Conservation (phyloP, 371 early-diverging fungal species). For the Apophysomyces trapeziformis region DNA sequence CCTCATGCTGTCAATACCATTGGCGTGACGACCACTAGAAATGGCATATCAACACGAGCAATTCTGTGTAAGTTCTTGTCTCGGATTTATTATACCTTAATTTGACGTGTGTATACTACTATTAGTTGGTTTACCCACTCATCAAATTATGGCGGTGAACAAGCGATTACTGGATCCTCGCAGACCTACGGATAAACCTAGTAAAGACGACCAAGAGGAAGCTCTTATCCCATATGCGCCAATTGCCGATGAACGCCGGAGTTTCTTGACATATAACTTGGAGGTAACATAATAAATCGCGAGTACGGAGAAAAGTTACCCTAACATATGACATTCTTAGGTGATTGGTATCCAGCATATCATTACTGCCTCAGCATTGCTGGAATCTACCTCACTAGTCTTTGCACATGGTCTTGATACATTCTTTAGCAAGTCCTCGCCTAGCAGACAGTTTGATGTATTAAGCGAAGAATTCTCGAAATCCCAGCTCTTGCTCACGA, state of each 20-base stretch:
- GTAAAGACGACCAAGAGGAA: constrained; percentile 81
- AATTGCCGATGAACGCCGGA: constrained; percentile 70
- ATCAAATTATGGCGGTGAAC: constrained; percentile 77
- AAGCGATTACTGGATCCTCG: constrained; percentile 87
- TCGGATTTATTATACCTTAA: background rate
- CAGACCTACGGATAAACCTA: constrained; percentile 68
- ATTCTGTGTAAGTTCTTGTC: constrained; percentile 65
- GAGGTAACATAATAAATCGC: constrained; percentile 40
- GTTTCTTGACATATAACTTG: constrained; percentile 74
- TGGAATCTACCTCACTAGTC: constrained; percentile 95
- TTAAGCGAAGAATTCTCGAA: constrained; percentile 92
- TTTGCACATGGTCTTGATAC: constrained; percentile 88
- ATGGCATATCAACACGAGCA: constrained; percentile 87
- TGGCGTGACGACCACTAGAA: constrained; percentile 83
- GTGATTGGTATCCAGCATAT: constrained; percentile 73
- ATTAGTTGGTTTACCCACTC: constrained; percentile 68
- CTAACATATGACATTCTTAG: constrained; percentile 8
- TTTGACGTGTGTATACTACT: background rate
- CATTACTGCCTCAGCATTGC: constrained; percentile 70
- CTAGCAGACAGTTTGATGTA: constrained; percentile 91
- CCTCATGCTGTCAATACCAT: constrained; percentile 72
- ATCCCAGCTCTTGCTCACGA: constrained; percentile 77
- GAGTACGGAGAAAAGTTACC: background rate
- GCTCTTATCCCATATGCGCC: constrained; percentile 79
- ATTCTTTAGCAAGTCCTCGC: constrained; percentile 81